A percentile compares a stretch with the other conserved stretches of the same genome.
Conservation (phyloP, 139 green algal genomes). For the Picochlorum sp. region DNA sequence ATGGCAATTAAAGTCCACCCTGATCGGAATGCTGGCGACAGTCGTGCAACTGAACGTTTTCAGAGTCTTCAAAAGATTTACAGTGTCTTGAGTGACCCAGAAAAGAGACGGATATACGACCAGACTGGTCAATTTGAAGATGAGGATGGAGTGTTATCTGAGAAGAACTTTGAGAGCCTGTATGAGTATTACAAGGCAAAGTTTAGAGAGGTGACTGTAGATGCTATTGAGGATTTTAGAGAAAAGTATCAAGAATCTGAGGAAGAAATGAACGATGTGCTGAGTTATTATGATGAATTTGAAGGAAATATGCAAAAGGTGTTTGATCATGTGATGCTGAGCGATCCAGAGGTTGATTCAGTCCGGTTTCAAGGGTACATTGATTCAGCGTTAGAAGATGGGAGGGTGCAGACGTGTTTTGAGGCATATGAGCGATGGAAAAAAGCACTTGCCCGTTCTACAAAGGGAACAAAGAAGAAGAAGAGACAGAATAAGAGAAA, state of each 20-base stretch:
- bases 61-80: slow-evolving; percentile 87
- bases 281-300: slow-evolving; percentile 62
- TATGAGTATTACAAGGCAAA: slow-evolving; percentile 72
- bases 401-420: slow-evolving; percentile 28
- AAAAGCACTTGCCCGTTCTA: slow-evolving; percentile 7
- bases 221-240: slow-evolving; percentile 54
- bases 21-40: slow-evolving; percentile 80
- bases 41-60: slow-evolving; percentile 56
- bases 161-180: slow-evolving; percentile 52
- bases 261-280: slow-evolving; percentile 69
- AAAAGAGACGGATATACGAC: slow-evolving; percentile 83
- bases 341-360: slow-evolving; percentile 52
- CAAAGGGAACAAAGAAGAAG: not conserved
- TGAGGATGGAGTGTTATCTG: slow-evolving; percentile 39
- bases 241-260: slow-evolving; percentile 57
- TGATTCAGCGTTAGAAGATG: slow-evolving; percentile 47
- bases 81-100: slow-evolving; percentile 59
- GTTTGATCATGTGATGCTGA: slow-evolving; percentile 80
- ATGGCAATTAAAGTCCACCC: slow-evolving; percentile 82
- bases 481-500: slow-evolving; percentile 3
- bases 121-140: slow-evolving; percentile 68
- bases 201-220: slow-evolving; percentile 59
- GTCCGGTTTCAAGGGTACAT: slow-evolving; percentile 75
- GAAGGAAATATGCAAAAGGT: slow-evolving; percentile 74
- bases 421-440: slow-evolving; percentile 43